Conservation (phyloP, 2,329 filamentous ascomycete genomes). For the Botrytis squamosa region DNA sequence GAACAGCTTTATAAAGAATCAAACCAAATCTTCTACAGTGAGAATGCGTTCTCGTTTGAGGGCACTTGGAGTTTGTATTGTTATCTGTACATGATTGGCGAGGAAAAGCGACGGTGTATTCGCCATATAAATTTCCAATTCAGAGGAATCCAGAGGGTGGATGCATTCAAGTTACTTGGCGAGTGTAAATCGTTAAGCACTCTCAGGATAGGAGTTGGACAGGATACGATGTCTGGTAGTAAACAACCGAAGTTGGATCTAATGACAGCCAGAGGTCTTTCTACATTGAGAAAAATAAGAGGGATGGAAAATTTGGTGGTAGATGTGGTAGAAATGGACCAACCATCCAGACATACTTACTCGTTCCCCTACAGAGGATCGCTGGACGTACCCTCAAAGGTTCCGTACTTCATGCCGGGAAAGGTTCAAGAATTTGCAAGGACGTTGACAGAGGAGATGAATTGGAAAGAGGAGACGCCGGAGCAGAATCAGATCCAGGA, state of each 20-base stretch:
- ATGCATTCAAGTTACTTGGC: constrained; percentile 5
- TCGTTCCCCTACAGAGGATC: background rate
- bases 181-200: constrained; percentile 3
- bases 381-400: background rate
- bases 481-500: background rate
- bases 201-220: background rate
- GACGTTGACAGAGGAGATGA: background rate
- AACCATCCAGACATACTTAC: too few species aligned
- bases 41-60: background rate
- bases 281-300: background rate
- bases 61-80: background rate
- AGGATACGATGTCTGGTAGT: background rate
- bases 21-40: background rate
- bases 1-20: constrained; percentile 11
- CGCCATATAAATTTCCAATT: background rate
- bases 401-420: background rate
- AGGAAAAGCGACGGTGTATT: background rate
- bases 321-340: background rate
- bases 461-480: background rate
- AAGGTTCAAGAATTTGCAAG: background rate
- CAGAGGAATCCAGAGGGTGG: background rate
- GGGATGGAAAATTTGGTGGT: constrained; percentile 2
- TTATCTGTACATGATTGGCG: constrained; percentile 6
- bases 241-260: background rate
- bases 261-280: background rate